These are phyloP conservation scores for Diplodia scrobiculata DNA, from an alignment of 2,329 filamentous ascomycete genomes.

Conservation along the genomic window DNA sequence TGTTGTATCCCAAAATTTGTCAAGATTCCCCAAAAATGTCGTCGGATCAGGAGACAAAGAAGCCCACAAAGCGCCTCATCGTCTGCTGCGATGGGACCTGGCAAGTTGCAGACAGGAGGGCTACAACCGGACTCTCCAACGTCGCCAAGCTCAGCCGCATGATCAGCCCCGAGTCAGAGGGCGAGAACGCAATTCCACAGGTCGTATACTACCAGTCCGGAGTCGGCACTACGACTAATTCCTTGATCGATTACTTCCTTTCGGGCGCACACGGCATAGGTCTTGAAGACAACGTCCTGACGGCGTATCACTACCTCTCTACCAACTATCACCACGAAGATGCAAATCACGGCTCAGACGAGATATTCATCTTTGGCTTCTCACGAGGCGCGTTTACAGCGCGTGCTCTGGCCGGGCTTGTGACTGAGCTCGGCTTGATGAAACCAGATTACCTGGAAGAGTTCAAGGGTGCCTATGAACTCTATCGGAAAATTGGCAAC, in stretches of 20 bases:
- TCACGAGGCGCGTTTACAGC: constrained; percentile 51
- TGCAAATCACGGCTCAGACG: constrained; percentile 36
- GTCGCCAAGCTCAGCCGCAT: constrained; percentile 54
- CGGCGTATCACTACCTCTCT: constrained; percentile 55
- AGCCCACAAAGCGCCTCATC: constrained; percentile 35
- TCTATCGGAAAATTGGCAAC: constrained; percentile 34
- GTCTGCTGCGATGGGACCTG: constrained; percentile 40
- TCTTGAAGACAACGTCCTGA: constrained; percentile 49
- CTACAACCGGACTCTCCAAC: too few species aligned
- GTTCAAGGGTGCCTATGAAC: constrained; percentile 46
- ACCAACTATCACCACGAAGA: constrained; percentile 50
- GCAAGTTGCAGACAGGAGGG: too few species aligned
- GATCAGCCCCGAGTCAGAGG: constrained; percentile 50
- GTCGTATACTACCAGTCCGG: constrained; percentile 56
- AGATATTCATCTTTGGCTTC: constrained; percentile 52
- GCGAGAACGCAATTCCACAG: constrained; percentile 49
- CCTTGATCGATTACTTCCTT: too few species aligned
- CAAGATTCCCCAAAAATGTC: neutral
- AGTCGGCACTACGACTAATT: constrained; percentile 43
- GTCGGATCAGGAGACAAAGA: neutral
- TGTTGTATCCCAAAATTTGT: neutral
- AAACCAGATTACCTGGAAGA: constrained; percentile 51
- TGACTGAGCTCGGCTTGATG: constrained; percentile 52
- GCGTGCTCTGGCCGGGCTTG: constrained; percentile 47
- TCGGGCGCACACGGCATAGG: too few species aligned